These are phyloP conservation scores for Isabelozyma rhagii DNA, from an alignment of 805 yeast species.

Conservation along the genomic window DNA sequence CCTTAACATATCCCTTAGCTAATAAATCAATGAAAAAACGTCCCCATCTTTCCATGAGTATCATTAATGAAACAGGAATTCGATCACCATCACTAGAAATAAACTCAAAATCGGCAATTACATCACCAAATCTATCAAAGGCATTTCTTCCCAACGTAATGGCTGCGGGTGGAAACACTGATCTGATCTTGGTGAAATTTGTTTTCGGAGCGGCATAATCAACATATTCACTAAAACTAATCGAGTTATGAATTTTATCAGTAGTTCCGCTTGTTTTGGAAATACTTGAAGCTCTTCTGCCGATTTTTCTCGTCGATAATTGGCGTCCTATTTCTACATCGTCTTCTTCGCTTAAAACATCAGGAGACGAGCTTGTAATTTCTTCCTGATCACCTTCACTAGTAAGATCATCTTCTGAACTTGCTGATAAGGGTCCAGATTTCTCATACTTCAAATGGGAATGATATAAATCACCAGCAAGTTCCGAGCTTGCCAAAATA, in stretches of 20 bases:
- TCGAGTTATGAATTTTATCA: slow-evolving; percentile 9
- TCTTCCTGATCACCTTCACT: slow-evolving; percentile 7
- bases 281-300: slow-evolving; percentile 17
- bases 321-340: background rate
- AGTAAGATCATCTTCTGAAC: slow-evolving; percentile 4
- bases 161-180: slow-evolving; percentile 75
- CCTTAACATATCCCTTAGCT: slow-evolving; percentile 62
- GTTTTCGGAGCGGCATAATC: slow-evolving; percentile 72
- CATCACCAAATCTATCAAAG: slow-evolving; percentile 60
- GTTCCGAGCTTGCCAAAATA: slow-evolving; percentile 41
- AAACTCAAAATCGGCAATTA: slow-evolving; percentile 69
- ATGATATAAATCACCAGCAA: slow-evolving; percentile 28
- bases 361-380: slow-evolving; percentile 4
- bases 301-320: slow-evolving; percentile 2
- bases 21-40: slow-evolving; percentile 59
- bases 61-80: slow-evolving; percentile 57
- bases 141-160: slow-evolving; percentile 76
- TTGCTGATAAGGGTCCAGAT: background rate
- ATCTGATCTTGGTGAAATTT: slow-evolving; percentile 60
- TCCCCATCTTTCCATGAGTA: slow-evolving; percentile 77
- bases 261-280: slow-evolving; percentile 9
- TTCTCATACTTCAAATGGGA: slow-evolving; percentile 8
- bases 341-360: slow-evolving; percentile 5
- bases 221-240: slow-evolving; percentile 65
- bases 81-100: slow-evolving; percentile 67